Conservation (phyloP, 2,329 filamentous ascomycete genomes). For the Periconia digitata region DNA sequence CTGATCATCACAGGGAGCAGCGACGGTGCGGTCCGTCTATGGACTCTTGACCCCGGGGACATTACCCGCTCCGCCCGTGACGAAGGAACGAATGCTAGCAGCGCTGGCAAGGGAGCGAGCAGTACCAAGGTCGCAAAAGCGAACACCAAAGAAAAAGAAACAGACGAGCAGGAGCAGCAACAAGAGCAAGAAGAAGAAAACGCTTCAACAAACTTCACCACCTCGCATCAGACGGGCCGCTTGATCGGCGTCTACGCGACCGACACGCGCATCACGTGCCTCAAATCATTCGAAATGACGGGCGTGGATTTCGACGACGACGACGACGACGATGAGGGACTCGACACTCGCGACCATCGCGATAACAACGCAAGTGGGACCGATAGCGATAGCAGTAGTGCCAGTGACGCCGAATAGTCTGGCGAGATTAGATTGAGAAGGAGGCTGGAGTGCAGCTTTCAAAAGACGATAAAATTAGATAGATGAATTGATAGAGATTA, state of each 20-base stretch:
- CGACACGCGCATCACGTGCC: constrained; percentile 83
- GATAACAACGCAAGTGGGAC: too few species aligned
- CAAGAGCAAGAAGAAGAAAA: constrained; percentile 8
- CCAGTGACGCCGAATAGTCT: too few species aligned
- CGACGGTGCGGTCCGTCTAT: constrained; percentile 81
- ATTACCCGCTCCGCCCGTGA: too few species aligned
- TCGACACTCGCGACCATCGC: too few species aligned
- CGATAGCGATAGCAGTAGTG: constrained; percentile 17
- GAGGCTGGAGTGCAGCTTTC: constrained; percentile 20
- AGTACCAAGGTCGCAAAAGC: too few species aligned
- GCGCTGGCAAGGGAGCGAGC: too few species aligned
- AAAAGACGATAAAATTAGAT: not conserved
- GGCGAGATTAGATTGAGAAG: too few species aligned
- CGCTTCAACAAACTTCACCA: too few species aligned
- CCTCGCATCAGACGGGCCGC: constrained; percentile 58
- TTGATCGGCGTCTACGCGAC: constrained; percentile 81
- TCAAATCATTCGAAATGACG: constrained; percentile 85
- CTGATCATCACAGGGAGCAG: constrained; percentile 76
- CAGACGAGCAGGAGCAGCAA: constrained; percentile 4
- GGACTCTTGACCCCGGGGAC: constrained; percentile 56
- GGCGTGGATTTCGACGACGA: constrained; percentile 32
- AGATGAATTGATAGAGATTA: too few species aligned
- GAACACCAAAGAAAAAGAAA: not conserved
- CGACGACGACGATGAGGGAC: constrained; percentile 19
- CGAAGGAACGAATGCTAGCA: too few species aligned